Conservation (phyloP, 306 rosid species). For the Dalbergia cultrata region DNA sequence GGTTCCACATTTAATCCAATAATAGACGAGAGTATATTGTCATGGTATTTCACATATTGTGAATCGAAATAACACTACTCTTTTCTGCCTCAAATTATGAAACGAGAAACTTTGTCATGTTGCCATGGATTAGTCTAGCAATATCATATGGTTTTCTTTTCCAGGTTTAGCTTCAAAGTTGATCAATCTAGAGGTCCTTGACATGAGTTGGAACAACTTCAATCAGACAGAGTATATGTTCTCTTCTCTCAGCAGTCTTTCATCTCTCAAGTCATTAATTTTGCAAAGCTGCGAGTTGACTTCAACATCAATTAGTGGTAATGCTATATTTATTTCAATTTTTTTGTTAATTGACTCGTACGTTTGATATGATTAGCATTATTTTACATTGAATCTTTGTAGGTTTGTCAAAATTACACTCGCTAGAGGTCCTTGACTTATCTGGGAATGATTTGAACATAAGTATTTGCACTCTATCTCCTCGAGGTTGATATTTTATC, state of each 20-base stretch:
- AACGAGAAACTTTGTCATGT: too few relatives aligned
- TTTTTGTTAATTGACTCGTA: too few relatives aligned
- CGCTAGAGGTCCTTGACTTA: constrained; percentile 15
- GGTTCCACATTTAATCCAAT: too few relatives aligned
- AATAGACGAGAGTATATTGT: too few relatives aligned
- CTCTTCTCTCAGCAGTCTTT: constrained; percentile 9
- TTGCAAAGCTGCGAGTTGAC: neutral
- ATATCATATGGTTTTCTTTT: neutral
- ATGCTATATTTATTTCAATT: neutral
- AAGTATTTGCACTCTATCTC: neutral
- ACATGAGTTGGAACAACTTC: neutral
- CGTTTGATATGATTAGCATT: too few relatives aligned
- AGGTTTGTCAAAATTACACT: constrained; percentile 11
- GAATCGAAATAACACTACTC: too few relatives aligned
- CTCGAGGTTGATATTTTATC: neutral
- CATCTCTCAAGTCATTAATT: constrained; percentile 31
- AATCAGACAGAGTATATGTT: neutral
- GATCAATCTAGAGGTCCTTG: constrained; percentile 32
- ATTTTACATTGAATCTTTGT: neutral
- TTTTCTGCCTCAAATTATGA: too few relatives aligned
- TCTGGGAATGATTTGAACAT: neutral
- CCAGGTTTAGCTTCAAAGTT: constrained; percentile 13
- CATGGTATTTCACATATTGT: too few relatives aligned
- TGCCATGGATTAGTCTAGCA: neutral
- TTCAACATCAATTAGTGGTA: neutral